These are phyloP conservation scores for Populus hybrid DNA, from an alignment of 441 rosid genomes.

Conservation along the genomic window DNA sequence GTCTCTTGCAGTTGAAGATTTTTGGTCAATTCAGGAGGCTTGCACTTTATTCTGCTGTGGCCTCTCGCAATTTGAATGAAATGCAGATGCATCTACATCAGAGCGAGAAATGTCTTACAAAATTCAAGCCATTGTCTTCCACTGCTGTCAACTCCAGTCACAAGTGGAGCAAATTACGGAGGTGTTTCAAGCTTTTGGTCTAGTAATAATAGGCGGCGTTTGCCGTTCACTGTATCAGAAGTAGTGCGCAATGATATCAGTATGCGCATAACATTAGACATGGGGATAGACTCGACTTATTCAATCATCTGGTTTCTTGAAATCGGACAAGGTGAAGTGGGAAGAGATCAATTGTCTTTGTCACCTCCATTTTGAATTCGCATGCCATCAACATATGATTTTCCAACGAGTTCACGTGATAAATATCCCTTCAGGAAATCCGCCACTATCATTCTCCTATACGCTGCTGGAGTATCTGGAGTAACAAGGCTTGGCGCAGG, in stretches of 20 bases:
- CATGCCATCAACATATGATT: conserved; percentile 27
- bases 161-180: no score
- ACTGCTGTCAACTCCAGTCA: not conserved
- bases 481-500: conserved; percentile 29
- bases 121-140: not conserved
- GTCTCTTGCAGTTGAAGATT: no score
- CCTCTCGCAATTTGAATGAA: not conserved
- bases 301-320: not conserved
- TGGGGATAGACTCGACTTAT: not conserved
- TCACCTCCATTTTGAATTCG: conserved; percentile 14
- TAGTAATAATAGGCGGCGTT: no score
- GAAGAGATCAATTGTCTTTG: not conserved
- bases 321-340: not conserved
- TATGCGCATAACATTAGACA: no score
- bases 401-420: conserved; percentile 22
- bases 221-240: no score
- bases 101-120: not conserved
- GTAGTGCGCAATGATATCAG: no score
- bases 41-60: no score
- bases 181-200: no score
- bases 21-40: not conserved
- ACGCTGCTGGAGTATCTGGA: conserved; percentile 21
- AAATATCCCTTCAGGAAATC: conserved; percentile 20
- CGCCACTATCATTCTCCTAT: conserved; percentile 1
- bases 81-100: not conserved